Conservation (phyloP, 345 rosid genomes). For the Dovyalis caffra region DNA sequence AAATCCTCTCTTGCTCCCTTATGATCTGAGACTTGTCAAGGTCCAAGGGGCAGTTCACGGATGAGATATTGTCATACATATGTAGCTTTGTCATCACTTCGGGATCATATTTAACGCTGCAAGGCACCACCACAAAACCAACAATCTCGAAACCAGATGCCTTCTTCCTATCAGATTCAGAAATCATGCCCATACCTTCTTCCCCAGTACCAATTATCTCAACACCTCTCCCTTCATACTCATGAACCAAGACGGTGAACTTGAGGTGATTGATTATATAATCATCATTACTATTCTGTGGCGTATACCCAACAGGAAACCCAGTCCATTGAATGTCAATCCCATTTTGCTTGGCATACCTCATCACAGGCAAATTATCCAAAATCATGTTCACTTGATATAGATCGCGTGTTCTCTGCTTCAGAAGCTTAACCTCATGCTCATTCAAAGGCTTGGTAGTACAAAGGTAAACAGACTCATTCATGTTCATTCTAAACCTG, state of each 20-base stretch:
- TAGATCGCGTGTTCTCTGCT: constrained; percentile 74
- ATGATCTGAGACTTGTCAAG: constrained; percentile 81
- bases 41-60: constrained; percentile 64
- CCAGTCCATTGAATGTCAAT: constrained; percentile 85
- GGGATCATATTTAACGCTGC: constrained; percentile 66
- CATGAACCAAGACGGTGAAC: constrained; percentile 74
- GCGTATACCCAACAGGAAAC: constrained; percentile 69
- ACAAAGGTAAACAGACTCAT: constrained; percentile 71
- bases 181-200: constrained; percentile 76
- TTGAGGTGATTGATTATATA: constrained; percentile 76
- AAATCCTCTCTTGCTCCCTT: constrained; percentile 63
- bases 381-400: constrained; percentile 88
- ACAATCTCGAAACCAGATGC: constrained; percentile 74
- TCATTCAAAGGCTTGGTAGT: constrained; percentile 55
- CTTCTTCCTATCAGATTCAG: constrained; percentile 68
- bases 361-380: constrained; percentile 82
- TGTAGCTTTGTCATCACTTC: constrained; percentile 59
- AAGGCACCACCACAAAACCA: constrained; percentile 81
- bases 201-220: constrained; percentile 85
- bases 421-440: constrained; percentile 82
- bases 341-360: constrained; percentile 65
- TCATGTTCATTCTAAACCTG: constrained; percentile 62
- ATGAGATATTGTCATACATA: constrained; percentile 52
- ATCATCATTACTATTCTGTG: constrained; percentile 67
- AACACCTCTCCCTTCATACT: constrained; percentile 67